Base-by-base conservation (phyloP, 805 yeast genomes). In the Candida nitratophila region DNA sequence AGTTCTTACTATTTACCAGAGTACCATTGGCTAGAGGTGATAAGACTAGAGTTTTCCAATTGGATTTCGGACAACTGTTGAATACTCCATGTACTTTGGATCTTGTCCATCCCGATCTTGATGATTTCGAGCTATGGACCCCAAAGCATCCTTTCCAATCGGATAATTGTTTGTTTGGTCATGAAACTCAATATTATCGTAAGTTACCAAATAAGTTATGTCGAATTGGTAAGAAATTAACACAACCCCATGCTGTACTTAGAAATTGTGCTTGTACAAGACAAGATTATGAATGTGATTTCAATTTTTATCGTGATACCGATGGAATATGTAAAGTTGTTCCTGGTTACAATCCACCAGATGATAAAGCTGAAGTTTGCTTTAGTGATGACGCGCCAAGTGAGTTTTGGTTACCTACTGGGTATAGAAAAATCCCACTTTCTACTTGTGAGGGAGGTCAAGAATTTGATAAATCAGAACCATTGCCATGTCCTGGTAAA, bases 241-340 rank as follows among this genome's bases (percentile, higher is more conserved):
- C 67, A 24, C 71, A 74, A 27, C 88, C 87, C 6, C 74, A 69
- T 56, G 70, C 71, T 51, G 70, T 76, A 2, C 60, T 74, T 9
- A 69, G 77, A 49, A 81, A 85, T 59, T 90, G 98, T 67, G 62
- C 83, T 1, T 90, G 98, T 67, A 73, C 90, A 0, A 74, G 93
- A 59, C 74, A 76, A 46, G 98, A 89, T 56, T 91, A 67, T 56
- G 98, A 90, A 61, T 90, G 98, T 73, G 97, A 90, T 59, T 85
- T 78, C 69, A 87, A 88, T 63, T 88, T 73, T 60, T 71, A 62
- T 49, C 73, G 83, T 44, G 84, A 80, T 46, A 48, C 54, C 0
- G 91, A 83, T 53, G 91, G 91, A 26, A 79, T 85, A 14, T 90
- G 97, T 66, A 77, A 74, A 56, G 73, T 87, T 37, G 86, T 86